Evolutionary conservation across 2,329 filamentous ascomycete species (phyloP).

Genomic region (Exophiala sp.): DNA sequence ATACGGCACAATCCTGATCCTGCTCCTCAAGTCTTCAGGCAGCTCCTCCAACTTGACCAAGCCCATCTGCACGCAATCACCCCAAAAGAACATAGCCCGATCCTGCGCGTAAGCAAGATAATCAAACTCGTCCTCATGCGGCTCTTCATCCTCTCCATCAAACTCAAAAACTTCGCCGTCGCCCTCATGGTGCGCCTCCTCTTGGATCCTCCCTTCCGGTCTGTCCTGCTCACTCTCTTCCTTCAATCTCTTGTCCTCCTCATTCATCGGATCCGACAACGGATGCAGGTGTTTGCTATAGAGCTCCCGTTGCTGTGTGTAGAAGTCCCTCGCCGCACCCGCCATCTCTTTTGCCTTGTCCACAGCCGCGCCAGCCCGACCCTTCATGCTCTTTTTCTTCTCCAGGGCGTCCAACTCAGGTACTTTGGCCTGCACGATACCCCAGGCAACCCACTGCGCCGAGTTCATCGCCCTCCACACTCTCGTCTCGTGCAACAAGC

Average conservation of each 20-base stretch:
- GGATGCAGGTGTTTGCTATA: slow-evolving; percentile 5
- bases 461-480: slow-evolving; percentile 87
- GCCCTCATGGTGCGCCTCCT: slow-evolving; percentile 24
- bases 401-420: slow-evolving; percentile 60
- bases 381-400: slow-evolving; percentile 4
- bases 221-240: slow-evolving; percentile 20
- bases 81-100: slow-evolving; percentile 89
- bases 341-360: slow-evolving; percentile 29
- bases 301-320: too few relatives aligned
- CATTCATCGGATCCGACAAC: slow-evolving; percentile 24
- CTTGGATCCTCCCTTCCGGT: slow-evolving; percentile 22
- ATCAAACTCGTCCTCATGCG: slow-evolving; percentile 73
- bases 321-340: too few relatives aligned
- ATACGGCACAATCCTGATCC: slow-evolving; percentile 53
- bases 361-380: slow-evolving; percentile 17
- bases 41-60: slow-evolving; percentile 73
- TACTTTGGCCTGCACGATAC: slow-evolving; percentile 89
- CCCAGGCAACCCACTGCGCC: slow-evolving; percentile 92
- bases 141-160: slow-evolving; percentile 40
- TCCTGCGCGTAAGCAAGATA: slow-evolving; percentile 91
- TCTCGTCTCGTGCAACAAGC: slow-evolving; percentile 71
- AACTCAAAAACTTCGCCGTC: slow-evolving; percentile 42
- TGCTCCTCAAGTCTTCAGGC: slow-evolving; percentile 60
- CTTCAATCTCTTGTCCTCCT: slow-evolving; percentile 22
- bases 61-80: slow-evolving; percentile 75